phyloP scores from a whole-genome alignment of 352 stramenopile genomes.

The Globisporangium spiculum region DNA sequence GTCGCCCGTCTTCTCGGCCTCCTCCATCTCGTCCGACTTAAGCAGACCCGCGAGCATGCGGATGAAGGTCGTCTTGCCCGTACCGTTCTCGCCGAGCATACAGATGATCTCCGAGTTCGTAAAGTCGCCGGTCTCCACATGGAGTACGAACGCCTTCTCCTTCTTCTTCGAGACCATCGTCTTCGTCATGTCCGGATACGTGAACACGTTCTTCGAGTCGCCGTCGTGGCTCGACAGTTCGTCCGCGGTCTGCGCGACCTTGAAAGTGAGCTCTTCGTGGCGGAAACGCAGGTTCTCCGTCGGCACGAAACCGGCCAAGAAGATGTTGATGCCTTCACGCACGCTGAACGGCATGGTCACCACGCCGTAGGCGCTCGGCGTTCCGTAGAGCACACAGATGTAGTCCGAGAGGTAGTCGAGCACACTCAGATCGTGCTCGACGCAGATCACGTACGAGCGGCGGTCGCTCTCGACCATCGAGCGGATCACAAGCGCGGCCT shows the following conservation, averaged over 20 bases:
- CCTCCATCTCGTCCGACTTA: conserved; percentile 96
- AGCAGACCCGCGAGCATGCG: conserved; percentile 98
- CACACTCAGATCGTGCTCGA: conserved; percentile 99
- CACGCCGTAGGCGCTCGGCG: conserved; percentile 97
- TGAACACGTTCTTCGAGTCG: conserved; percentile 90
- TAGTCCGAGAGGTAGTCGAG: conserved; percentile 99
- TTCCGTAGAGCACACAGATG: conserved; percentile 99
- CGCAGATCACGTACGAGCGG: conserved; percentile 96
- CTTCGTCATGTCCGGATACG: conserved; percentile 99
- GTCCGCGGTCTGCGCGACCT: conserved; percentile 94
- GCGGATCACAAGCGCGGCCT: conserved; percentile 97
- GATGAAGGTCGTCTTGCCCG: conserved; percentile 99
- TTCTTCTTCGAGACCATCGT: conserved; percentile 95
- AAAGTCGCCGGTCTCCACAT: conserved; percentile 97
- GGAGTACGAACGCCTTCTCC: conserved; percentile 95
- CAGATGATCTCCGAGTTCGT: conserved; percentile 99
- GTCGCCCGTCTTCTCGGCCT: conserved; percentile 68
- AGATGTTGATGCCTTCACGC: conserved; percentile 99
- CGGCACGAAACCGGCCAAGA: conserved; percentile 98
- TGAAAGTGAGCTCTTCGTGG: conserved; percentile 98
- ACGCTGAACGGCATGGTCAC: conserved; percentile 99
- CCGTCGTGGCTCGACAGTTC: conserved; percentile 85
- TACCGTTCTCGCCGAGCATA: conserved; percentile 99
- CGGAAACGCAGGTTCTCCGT: conserved; percentile 99
- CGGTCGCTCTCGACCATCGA: conserved; percentile 91